These are phyloP conservation scores for Croton setiger DNA, from an alignment of 441 rosid genomes.

Conservation along the genomic window DNA sequence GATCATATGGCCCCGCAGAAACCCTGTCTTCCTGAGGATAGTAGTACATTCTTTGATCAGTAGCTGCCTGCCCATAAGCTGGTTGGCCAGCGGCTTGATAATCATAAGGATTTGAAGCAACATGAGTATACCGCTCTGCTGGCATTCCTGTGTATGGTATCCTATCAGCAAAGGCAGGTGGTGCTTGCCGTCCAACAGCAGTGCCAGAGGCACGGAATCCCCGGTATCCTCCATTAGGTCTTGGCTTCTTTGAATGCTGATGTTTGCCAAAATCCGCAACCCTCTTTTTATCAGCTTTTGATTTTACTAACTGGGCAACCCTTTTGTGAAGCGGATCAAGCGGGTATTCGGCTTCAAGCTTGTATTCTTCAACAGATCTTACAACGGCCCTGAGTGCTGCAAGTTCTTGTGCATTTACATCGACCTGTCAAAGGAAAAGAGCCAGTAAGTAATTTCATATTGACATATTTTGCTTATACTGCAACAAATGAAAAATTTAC, in stretches of 20 bases:
- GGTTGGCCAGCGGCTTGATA: slow-evolving; percentile 42
- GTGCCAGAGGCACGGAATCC: slow-evolving; percentile 39
- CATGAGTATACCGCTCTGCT: slow-evolving; percentile 38
- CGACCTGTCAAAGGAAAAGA: slow-evolving; percentile 40
- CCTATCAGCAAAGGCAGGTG: slow-evolving; percentile 32
- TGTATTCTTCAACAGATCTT: slow-evolving; percentile 81
- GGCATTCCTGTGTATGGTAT: slow-evolving; percentile 29
- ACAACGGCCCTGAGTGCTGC: slow-evolving; percentile 66
- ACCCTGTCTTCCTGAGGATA: slow-evolving; percentile 35
- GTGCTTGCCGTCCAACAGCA: slow-evolving; percentile 32
- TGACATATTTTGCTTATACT: neutral
- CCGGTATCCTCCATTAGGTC: slow-evolving; percentile 42
- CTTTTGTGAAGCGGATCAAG: slow-evolving; percentile 58
- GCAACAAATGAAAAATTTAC: slow-evolving; percentile 25
- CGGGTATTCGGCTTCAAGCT: slow-evolving; percentile 76
- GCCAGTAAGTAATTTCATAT: neutral
- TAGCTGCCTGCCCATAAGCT: slow-evolving; percentile 35
- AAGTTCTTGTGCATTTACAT: slow-evolving; percentile 69
- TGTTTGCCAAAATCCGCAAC: slow-evolving; percentile 56
- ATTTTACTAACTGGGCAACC: slow-evolving; percentile 69
- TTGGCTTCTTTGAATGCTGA: slow-evolving; percentile 80
- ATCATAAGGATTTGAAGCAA: slow-evolving; percentile 31
- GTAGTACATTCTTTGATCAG: slow-evolving; percentile 42
- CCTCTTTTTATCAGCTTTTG: slow-evolving; percentile 76
- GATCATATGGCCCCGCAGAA: slow-evolving; percentile 25